Evolutionary conservation across 768 basidiomycete genomes (phyloP).

Genomic region (Russula earlei): DNA sequence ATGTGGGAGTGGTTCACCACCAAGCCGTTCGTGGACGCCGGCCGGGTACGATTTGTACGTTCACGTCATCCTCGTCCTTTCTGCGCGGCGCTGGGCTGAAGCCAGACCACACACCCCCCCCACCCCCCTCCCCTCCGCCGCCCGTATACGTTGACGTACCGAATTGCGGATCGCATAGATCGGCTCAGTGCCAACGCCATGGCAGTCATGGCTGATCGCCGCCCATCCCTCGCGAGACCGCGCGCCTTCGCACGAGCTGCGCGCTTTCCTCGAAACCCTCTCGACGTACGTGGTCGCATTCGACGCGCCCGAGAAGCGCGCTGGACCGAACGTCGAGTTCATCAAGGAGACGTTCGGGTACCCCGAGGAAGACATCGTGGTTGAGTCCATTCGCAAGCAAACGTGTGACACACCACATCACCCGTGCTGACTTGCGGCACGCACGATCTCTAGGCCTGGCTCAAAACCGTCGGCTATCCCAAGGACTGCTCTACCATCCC

Average conservation of each 20-base stretch:
- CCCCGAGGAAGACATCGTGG: constrained; percentile 71
- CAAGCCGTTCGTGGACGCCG: constrained; percentile 70
- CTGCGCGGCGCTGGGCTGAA: not conserved
- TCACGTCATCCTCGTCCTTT: not conserved
- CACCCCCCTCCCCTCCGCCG: not conserved
- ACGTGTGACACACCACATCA: not conserved
- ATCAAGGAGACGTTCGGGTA: constrained; percentile 77
- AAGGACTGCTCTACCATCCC: constrained; percentile 55
- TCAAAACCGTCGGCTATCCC: constrained; percentile 71
- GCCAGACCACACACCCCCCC: not conserved
- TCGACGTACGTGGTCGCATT: constrained; percentile 60
- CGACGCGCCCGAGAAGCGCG: constrained; percentile 46
- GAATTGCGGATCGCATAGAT: constrained; percentile 39
- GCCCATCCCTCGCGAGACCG: constrained; percentile 61
- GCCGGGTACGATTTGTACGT: constrained; percentile 76
- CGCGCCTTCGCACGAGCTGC: constrained; percentile 40
- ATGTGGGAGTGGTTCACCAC: constrained; percentile 96
- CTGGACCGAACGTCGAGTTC: constrained; percentile 56
- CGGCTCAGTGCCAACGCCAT: constrained; percentile 81
- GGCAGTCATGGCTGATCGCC: constrained; percentile 95
- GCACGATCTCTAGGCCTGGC: constrained; percentile 56
- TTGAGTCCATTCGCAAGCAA: constrained; percentile 22
- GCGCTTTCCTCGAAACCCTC: constrained; percentile 52
- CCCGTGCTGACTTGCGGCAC: not conserved
- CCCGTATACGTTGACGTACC: not conserved